phyloP scores from a whole-genome alignment of 805 yeast genomes.

The Suhomyces sp. region DNA sequence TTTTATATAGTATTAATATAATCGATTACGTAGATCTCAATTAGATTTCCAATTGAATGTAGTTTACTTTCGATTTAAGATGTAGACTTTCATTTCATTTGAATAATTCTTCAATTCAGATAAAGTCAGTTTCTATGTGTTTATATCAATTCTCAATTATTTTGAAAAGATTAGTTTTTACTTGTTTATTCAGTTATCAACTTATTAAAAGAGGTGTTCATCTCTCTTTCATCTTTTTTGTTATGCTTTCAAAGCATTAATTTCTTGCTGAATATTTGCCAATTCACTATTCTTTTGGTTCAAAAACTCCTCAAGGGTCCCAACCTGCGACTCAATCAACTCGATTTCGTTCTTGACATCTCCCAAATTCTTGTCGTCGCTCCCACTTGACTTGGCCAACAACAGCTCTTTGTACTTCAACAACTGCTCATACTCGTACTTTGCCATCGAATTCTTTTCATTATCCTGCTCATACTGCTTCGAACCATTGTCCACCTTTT shows the following conservation, averaged over 20 bases:
- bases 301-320: constrained; percentile 66
- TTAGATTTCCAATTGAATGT: no score
- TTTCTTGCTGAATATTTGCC: constrained; percentile 43
- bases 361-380: constrained; percentile 36
- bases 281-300: constrained; percentile 61
- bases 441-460: constrained; percentile 26
- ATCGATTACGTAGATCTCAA: no score
- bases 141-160: no score
- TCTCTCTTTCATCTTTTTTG: no score
- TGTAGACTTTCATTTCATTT: no score
- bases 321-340: constrained; percentile 73
- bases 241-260: constrained; percentile 22
- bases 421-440: constrained; percentile 76
- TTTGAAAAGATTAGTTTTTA: no score
- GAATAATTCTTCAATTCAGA: no score
- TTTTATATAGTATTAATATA: constrained; percentile 4
- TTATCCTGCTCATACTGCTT: constrained; percentile 21
- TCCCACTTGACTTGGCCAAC: constrained; percentile 27
- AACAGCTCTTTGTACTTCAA: constrained; percentile 71
- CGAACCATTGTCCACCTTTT: constrained; percentile 41
- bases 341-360: constrained; percentile 62
- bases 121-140: no score
- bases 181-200: no score
- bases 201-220: no score
- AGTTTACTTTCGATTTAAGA: no score